Evolutionary conservation across 139 green algal species (phyloP), one percentile per base, ranked within the genome.

Genomic region (Nannochloris sp.): DNA sequence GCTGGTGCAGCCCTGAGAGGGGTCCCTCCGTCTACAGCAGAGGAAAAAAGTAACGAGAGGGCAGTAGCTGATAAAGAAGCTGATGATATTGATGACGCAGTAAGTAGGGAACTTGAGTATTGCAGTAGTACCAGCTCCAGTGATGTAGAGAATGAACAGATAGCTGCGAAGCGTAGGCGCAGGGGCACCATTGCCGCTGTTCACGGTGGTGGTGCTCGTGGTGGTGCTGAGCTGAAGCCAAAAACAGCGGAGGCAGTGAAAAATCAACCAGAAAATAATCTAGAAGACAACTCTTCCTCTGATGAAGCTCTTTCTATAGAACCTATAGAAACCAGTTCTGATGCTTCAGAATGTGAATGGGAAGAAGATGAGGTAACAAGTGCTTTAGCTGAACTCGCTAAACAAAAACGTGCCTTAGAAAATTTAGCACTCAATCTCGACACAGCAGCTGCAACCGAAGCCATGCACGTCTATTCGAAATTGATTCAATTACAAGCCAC

Each of bases 371-470:
- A 38, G 47, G 48, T 70, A 55, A 36, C 61, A 34, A 36, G 27
- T 12, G 60, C 56, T 4, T 32, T 77, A 42, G 59, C 53, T 34
- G 65, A 69, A 27, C 33, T 72, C 44, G 47, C 24, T 33, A 15
- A 29, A 3, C 6, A 35, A 29, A 33, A 66, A 12, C 32, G 31
- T 4, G 39, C 34, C 2, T 57, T 80, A 44, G 65, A 77, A 45
- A 48, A 64, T 31, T 45, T 35, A 30, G 39, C 53, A 19, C 33
- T 57, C 14, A 31, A 13, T 10, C 3, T 14, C 35, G 4, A 35
- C n/a, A 6, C 13, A 42, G 60, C 44, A 25, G 42, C 0, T 24
- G 58, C 42, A 55, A 23, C 5, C 24, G 23, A n/a, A 39, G 34
- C 0, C 27, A 48, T 12, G 13, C 13, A 13, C 6, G 35, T n/a